Evolutionary conservation across 129 eudicot genomes (phyloP), one percentile per base, ranked within the genome.

Genomic region (Flaveria bidentis): DNA sequence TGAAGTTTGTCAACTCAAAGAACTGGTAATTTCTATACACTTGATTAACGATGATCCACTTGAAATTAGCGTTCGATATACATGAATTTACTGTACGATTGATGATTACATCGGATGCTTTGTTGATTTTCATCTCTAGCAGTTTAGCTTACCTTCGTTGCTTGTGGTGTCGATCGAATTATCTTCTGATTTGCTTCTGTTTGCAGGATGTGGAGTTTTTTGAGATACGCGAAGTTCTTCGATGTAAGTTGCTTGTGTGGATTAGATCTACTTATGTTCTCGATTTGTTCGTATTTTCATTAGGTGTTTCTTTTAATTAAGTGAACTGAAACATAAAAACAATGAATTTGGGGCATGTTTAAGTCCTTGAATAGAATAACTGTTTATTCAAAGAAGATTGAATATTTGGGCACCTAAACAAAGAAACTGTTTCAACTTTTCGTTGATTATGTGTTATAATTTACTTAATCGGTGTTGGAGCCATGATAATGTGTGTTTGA

Each of bases 1-100:
- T 83, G 99, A 95, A 89, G 91, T 87, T 79, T 95, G 96, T 82
- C 96, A 89, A 76, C 99, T 95, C 82, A 91, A 95, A 83, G 99
- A 95, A 83, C 96, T 95, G 82, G 99, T 95, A 76, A 81, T 67
- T 28, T 67, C 50, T 76, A n/a, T 26, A 13, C 12, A 25, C 20
- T 55, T 7, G 39, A 47, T 33, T 46, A 13, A 18, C 10, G 33
- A 22, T 6, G 36, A 25, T 25, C 14, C 39, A 25, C 16, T 52
- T 7, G 56, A 30, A 66, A 33, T 20, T 47, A 57, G 71, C 23
- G 25, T 45, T 68, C 55, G 70, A 68, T 77, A 25, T 68, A 39
- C 20, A 51, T 56, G 63, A 57, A 9, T 23, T 55, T 7, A 17
- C 61, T 5, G 60, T 58, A 50, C 36, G 17, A 46, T 36, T 22